These are phyloP conservation scores for Colletotrichum coccodes DNA, from an alignment of 2,329 filamentous ascomycete species.

Conservation along the genomic window DNA sequence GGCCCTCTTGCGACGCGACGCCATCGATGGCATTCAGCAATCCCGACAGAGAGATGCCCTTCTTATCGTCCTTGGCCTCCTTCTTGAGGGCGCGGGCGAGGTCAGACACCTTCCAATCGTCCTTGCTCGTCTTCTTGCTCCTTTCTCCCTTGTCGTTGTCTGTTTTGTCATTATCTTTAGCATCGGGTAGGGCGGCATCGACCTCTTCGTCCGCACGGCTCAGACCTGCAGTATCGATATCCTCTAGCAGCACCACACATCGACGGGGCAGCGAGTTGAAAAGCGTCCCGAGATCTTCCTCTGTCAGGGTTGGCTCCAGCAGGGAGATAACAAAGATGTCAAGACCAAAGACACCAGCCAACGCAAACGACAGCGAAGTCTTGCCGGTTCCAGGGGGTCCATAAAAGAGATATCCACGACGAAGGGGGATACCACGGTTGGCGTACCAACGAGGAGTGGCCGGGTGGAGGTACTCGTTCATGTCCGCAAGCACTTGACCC, in stretches of 20 bases:
- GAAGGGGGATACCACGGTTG: conserved; percentile 78
- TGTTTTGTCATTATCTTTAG: not conserved
- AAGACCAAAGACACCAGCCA: conserved; percentile 73
- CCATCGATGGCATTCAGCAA: conserved; percentile 88
- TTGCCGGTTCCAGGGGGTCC: conserved; percentile 82
- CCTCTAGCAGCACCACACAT: conserved; percentile 75
- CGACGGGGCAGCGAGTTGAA: conserved; percentile 70
- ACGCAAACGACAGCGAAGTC: conserved; percentile 72
- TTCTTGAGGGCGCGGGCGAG: conserved; percentile 56
- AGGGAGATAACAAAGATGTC: conserved; percentile 74
- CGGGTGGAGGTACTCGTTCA: conserved; percentile 82
- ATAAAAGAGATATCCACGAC: conserved; percentile 81
- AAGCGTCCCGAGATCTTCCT: conserved; percentile 67
- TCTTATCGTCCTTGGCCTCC: conserved; percentile 47
- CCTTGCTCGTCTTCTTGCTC: conserved; percentile 31
- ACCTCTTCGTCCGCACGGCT: conserved; percentile 49
- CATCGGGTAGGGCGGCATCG: conserved; percentile 28
- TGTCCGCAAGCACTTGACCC: conserved; percentile 72
- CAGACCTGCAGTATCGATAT: conserved; percentile 75
- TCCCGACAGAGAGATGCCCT: conserved; percentile 78
- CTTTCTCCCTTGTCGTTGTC: conserved; percentile 33
- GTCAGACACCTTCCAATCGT: conserved; percentile 50
- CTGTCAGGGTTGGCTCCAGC: conserved; percentile 65
- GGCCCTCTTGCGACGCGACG: conserved; percentile 81
- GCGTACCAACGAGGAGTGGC: conserved; percentile 78